These are phyloP conservation scores for Leucocoprinus sp. DNA, from an alignment of 768 basidiomycete species.

Conservation along the genomic window DNA sequence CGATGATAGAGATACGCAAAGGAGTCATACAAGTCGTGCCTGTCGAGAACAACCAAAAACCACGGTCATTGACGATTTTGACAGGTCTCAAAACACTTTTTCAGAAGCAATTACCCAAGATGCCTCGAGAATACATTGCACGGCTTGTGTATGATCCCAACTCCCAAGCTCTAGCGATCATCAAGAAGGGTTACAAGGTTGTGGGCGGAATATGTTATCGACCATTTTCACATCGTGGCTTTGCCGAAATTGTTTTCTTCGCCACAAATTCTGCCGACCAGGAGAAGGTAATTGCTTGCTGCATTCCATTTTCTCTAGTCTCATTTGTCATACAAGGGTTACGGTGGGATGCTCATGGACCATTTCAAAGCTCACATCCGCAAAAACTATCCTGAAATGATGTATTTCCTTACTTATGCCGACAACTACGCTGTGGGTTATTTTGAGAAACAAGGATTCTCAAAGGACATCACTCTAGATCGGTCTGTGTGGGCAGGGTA, in stretches of 20 bases:
- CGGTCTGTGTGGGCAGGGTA: slow-evolving; percentile 95
- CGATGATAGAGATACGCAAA: slow-evolving; percentile 69
- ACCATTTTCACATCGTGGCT: slow-evolving; percentile 89
- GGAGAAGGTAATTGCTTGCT: slow-evolving; percentile 64
- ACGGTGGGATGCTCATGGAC: slow-evolving; percentile 98
- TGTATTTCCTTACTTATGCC: slow-evolving; percentile 95
- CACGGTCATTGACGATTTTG: slow-evolving; percentile 75
- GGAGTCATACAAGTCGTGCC: slow-evolving; percentile 79
- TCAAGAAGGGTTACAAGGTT: slow-evolving; percentile 91
- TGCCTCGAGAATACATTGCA: slow-evolving; percentile 98
- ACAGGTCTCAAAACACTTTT: slow-evolving; percentile 96
- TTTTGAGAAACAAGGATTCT: slow-evolving; percentile 99
- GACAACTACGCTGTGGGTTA: slow-evolving; percentile 99
- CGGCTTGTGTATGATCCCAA: slow-evolving; percentile 89
- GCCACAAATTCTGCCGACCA: slow-evolving; percentile 95
- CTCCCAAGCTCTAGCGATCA: slow-evolving; percentile 89
- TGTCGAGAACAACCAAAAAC: slow-evolving; percentile 74
- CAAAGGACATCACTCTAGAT: slow-evolving; percentile 92
- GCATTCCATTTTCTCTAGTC: neutral
- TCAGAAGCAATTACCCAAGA: slow-evolving; percentile 95
- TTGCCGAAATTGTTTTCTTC: slow-evolving; percentile 98
- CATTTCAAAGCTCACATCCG: slow-evolving; percentile 93
- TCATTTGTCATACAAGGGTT: slow-evolving; percentile 51
- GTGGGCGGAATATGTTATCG: slow-evolving; percentile 97
- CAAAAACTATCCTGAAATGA: slow-evolving; percentile 74